Conservation (phyloP, 306 rosid genomes). For the Cicer chorassanicum region DNA sequence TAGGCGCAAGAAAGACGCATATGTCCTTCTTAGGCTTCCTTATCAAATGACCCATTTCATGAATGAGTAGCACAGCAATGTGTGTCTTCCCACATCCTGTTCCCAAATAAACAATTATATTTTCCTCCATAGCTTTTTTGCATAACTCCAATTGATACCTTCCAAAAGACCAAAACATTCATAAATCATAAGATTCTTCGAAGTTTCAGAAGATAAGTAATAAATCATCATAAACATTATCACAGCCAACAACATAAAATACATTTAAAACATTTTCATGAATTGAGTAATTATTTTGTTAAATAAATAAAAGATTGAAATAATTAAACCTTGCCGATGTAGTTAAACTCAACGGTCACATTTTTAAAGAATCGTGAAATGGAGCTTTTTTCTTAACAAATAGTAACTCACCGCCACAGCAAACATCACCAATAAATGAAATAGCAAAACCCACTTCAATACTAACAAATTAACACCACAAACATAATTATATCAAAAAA, state of each 20-base stretch:
- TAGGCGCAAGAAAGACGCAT: constrained; percentile 93
- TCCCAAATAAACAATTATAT: constrained; percentile 83
- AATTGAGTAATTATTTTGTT: constrained; percentile 4
- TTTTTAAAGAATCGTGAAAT: not conserved
- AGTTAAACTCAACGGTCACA: constrained; percentile 6
- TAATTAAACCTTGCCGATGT: not conserved
- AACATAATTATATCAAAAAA: no score
- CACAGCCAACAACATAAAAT: constrained; percentile 12
- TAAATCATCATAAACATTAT: constrained; percentile 18
- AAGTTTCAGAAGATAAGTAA: not conserved
- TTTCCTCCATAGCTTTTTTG: constrained; percentile 85
- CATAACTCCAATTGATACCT: constrained; percentile 90
- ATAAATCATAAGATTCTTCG: constrained; percentile 40
- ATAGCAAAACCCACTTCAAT: constrained; percentile 1
- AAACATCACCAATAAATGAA: constrained; percentile 16
- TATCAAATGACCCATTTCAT: constrained; percentile 75
- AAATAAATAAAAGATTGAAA: not conserved
- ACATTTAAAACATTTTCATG: not conserved
- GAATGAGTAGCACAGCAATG: constrained; percentile 83
- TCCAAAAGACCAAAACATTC: constrained; percentile 42
- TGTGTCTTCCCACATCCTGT: constrained; percentile 98
- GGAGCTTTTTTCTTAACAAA: no score
- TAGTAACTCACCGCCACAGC: not conserved
- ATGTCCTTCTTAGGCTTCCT: constrained; percentile 66
- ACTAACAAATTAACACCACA: not conserved